phyloP scores from a whole-genome alignment of 1,284 basidiomycete genomes.

The Entoloma clypeatum region DNA sequence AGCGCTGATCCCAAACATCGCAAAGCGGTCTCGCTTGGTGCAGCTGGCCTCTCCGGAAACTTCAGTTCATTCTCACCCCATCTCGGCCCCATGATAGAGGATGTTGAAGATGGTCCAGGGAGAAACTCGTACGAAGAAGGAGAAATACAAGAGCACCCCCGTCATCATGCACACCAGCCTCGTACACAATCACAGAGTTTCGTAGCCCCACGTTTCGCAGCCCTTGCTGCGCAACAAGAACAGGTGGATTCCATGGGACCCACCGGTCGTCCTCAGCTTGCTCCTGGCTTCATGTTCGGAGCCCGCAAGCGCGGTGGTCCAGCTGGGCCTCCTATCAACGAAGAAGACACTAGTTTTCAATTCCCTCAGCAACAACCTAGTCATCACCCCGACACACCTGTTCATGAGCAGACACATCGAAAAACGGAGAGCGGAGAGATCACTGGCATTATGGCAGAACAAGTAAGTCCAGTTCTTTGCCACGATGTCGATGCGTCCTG shows the following conservation, averaged over 20 bases:
- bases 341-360: conserved; percentile 77
- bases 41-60: conserved; percentile 51
- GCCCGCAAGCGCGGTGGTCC: conserved; percentile 57
- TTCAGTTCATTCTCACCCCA: conserved; percentile 72
- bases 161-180: conserved; percentile 56
- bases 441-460: conserved; percentile 84
- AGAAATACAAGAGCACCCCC: conserved; percentile 62
- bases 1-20: conserved; percentile 64
- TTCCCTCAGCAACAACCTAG: conserved; percentile 69
- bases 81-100: conserved; percentile 78
- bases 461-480: conserved; percentile 45
- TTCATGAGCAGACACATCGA: conserved; percentile 45
- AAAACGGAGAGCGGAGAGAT: conserved; percentile 73
- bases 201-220: conserved; percentile 83
- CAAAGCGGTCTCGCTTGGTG: conserved; percentile 72
- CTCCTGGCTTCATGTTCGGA: conserved; percentile 87
- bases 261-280: conserved; percentile 82
- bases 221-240: conserved; percentile 77
- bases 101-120: conserved; percentile 57
- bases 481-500: not conserved
- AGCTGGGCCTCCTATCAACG: conserved; percentile 70
- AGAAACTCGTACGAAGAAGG: conserved; percentile 63
- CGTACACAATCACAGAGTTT: conserved; percentile 78
- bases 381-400: conserved; percentile 34
- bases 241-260: conserved; percentile 65